Percentiles rank a stretch among this genome's conserved stretches.
Conservation (phyloP, 2,329 filamentous ascomycete species). For the Beauveria rudraprayagi region DNA sequence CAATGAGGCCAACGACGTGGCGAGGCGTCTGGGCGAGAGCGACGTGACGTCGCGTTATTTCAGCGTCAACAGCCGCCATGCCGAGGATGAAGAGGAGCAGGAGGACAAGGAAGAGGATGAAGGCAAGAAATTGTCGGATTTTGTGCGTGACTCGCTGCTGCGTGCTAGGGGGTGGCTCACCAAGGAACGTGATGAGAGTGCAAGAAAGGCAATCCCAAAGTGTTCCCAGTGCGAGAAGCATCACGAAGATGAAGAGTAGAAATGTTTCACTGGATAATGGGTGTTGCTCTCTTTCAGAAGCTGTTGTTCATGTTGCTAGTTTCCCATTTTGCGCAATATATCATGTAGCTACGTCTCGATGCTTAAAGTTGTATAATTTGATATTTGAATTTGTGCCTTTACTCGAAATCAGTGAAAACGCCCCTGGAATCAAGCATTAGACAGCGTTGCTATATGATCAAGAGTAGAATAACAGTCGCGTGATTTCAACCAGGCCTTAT, state of each 20-base stretch:
- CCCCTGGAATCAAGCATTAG: neutral
- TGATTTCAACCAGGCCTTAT: neutral
- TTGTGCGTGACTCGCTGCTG: conserved; percentile 19
- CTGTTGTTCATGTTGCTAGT: neutral
- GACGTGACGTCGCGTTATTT: conserved; percentile 32
- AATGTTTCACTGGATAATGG: neutral
- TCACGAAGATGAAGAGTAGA: neutral
- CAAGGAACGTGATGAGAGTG: conserved; percentile 13
- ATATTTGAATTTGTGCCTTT: neutral
- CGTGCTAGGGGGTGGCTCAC: conserved; percentile 16
- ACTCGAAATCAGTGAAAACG: neutral
- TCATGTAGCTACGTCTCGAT: neutral
- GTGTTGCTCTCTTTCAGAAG: neutral
- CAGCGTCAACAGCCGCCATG: conserved; percentile 21
- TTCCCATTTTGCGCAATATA: neutral
- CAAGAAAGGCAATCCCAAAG: conserved; percentile 6
- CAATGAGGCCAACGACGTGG: conserved; percentile 51
- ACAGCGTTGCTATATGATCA: conserved; percentile 1
- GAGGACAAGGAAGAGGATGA: conserved; percentile 19
- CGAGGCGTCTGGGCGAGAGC: conserved; percentile 45
- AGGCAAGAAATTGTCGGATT: conserved; percentile 19
- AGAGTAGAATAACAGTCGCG: neutral
- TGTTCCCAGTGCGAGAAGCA: neutral
- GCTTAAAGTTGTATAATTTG: neutral
- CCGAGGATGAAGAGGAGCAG: conserved; percentile 20